Conservation (phyloP, 306 rosid genomes). For the Trichosanthes cucumerina region DNA sequence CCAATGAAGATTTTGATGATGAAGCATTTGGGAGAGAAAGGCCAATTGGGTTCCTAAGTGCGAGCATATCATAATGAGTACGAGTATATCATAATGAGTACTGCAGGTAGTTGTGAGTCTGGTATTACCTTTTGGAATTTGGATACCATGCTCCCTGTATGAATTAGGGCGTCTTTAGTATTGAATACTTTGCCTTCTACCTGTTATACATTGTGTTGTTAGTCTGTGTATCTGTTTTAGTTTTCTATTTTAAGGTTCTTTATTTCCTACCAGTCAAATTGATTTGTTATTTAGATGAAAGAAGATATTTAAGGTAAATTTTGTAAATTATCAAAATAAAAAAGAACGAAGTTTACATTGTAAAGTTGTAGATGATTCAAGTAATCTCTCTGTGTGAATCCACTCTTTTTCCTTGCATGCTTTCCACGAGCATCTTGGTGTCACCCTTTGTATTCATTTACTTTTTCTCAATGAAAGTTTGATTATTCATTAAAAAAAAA, state of each 20-base stretch:
- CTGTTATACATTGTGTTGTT: not conserved
- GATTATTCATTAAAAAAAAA: too few relatives aligned
- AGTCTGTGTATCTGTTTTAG: not conserved
- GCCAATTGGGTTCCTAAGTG: conserved; percentile 55
- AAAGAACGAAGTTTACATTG: not conserved
- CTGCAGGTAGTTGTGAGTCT: conserved; percentile 48
- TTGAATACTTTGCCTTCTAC: not conserved
- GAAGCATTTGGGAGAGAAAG: conserved; percentile 70
- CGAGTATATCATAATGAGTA: conserved; percentile 45
- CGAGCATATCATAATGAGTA: conserved; percentile 50
- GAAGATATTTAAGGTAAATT: not conserved
- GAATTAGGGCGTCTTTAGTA: not conserved
- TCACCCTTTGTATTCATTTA: not conserved
- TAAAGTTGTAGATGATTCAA: not conserved
- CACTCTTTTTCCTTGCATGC: not conserved
- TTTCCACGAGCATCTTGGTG: not conserved
- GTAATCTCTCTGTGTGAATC: not conserved
- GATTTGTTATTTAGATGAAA: not conserved
- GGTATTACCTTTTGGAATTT: not conserved
- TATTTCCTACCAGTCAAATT: not conserved
- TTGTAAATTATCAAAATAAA: not conserved
- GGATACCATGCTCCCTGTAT: not conserved
- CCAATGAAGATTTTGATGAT: conserved; percentile 83
- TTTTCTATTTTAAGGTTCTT: not conserved
- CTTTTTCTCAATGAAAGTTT: not conserved